Evolutionary conservation across 208 protist genomes (phyloP), one percentile per base, ranked within the genome.

Genomic region (Leishmania guyanensis): DNA sequence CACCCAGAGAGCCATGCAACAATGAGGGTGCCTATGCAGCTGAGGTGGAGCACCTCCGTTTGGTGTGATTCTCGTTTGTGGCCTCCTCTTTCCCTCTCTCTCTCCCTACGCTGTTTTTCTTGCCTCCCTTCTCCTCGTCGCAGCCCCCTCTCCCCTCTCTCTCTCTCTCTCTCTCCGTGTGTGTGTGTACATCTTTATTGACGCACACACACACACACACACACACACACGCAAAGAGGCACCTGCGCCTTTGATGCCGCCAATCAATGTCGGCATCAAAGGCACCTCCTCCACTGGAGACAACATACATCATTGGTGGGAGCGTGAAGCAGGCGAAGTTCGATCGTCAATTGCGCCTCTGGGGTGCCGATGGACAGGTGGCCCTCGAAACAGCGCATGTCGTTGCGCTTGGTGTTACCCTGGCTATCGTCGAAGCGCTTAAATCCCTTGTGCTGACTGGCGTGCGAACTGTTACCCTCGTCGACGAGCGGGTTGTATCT

Each of bases 361-460:
- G 99, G 98, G 98, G 97, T 16, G 82, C 87, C 54, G 93, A 97
- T 36, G 99, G 98, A 33, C 99, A 99, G 90, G 51, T 69, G 0
- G 81, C 88, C 14, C 88, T 99, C 36, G 89, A 96, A 53, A 80
- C 83, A 26, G 87, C 98, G 5, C 89, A 96, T 68, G 84, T 99
- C 43, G 92, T 98, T 58, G 89, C 98, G 5, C 76, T 99, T 20
- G 99, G 98, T 68, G 96, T 88, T 33, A 98, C 91, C 46, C 93
- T 93, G 8, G 88, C 91, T 5, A 97, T 96, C n/a, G 92, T 91
- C 43, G 98, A 99, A 77, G 92, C 94, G 3, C 84, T 99, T 12
- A 99, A 99, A 85, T 99, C 99, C 78, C 80, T 99, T 5, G 88
- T 99, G 33, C 87, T 99, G 20, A 93, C 98, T 14, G 98, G 98